Evolutionary conservation across 306 rosid genomes (phyloP).

Genomic region (Lagenaria siceraria): DNA sequence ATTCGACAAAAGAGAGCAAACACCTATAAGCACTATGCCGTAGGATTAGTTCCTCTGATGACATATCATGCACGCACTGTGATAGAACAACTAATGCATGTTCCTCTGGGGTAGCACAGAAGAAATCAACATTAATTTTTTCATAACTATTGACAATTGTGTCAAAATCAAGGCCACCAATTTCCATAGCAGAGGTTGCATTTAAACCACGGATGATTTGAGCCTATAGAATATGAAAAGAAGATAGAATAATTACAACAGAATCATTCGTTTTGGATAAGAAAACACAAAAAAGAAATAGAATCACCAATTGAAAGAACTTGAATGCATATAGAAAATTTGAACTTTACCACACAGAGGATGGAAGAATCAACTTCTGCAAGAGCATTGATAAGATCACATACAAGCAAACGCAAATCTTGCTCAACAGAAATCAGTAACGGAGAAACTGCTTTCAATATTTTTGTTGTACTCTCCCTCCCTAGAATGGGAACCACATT

Average conservation of each 20-base stretch:
- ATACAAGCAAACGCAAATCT: constrained; percentile 52
- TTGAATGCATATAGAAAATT: constrained; percentile 8
- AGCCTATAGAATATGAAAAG: constrained; percentile 38
- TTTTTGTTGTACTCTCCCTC: constrained; percentile 33
- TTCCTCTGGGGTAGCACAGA: constrained; percentile 35
- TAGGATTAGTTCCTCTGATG: constrained; percentile 59
- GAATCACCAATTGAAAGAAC: constrained; percentile 8
- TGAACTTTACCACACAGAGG: constrained; percentile 40
- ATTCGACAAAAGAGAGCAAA: constrained; percentile 64
- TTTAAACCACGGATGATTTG: constrained; percentile 56
- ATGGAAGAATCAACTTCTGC: constrained; percentile 50
- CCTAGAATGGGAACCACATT: constrained; percentile 48
- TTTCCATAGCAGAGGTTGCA: constrained; percentile 44
- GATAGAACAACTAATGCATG: constrained; percentile 69
- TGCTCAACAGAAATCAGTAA: constrained; percentile 46
- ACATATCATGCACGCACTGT: constrained; percentile 84
- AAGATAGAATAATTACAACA: constrained; percentile 1
- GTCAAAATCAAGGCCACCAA: constrained; percentile 74
- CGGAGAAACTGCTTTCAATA: constrained; percentile 53
- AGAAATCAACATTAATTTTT: constrained; percentile 42
- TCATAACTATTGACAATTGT: constrained; percentile 43
- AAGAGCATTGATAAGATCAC: constrained; percentile 68
- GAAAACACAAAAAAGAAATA: constrained; percentile 3
- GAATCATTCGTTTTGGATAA: background rate
- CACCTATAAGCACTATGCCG: constrained; percentile 47